phyloP scores from a whole-genome alignment of 257 asterid genomes.

The Echium plantagineum region DNA sequence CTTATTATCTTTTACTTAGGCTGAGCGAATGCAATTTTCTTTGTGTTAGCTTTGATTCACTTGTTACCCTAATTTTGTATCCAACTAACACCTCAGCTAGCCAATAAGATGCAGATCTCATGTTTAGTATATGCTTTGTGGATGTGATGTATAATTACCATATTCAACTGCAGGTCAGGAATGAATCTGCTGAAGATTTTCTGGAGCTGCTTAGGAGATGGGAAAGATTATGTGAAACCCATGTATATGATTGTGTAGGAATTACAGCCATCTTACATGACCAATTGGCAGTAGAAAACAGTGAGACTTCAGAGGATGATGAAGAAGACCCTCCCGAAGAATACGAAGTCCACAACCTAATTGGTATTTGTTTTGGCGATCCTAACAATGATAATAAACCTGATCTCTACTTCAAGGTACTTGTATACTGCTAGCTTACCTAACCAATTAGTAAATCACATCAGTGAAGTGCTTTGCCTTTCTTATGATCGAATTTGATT shows the following conservation, averaged over 20 bases:
- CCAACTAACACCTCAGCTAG: no score
- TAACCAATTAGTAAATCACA: background rate
- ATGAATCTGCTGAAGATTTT: slow-evolving; percentile 68
- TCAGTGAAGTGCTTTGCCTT: background rate
- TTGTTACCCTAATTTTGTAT: no score
- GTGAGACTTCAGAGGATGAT: slow-evolving; percentile 23
- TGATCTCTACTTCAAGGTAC: slow-evolving; percentile 66
- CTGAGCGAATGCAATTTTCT: no score
- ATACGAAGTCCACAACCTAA: slow-evolving; percentile 45
- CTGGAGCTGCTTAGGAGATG: slow-evolving; percentile 63
- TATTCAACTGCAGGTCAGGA: slow-evolving; percentile 47
- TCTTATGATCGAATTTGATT: no score
- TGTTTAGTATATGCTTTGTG: background rate
- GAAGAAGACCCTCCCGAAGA: slow-evolving; percentile 36
- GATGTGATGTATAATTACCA: background rate
- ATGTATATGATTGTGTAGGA: slow-evolving; percentile 30
- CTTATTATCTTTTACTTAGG: no score
- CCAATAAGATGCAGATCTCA: no score
- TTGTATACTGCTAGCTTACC: background rate
- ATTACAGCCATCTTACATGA: slow-evolving; percentile 3
- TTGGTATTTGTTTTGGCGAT: slow-evolving; percentile 73
- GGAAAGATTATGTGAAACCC: slow-evolving; percentile 49
- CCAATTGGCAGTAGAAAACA: slow-evolving; percentile 9
- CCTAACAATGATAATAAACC: slow-evolving; percentile 40
- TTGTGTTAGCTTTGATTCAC: no score